phyloP scores from a whole-genome alignment of 352 stramenopile species.

The Globisporangium takayamanum region DNA sequence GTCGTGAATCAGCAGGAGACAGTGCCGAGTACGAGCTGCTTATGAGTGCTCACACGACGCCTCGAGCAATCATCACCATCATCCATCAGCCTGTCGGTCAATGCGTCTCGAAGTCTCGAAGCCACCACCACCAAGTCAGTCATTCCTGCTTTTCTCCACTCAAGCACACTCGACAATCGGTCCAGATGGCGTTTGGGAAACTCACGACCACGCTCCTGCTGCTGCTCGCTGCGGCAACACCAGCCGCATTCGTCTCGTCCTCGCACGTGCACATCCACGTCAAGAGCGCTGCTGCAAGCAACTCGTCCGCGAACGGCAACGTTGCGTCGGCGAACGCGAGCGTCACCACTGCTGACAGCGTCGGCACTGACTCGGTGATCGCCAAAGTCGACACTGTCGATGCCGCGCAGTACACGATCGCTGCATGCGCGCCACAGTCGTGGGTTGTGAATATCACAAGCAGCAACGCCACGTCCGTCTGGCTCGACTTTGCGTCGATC shows the following conservation, averaged over 20 bases:
- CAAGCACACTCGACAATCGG: not conserved
- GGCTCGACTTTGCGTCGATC: slow-evolving; percentile 17
- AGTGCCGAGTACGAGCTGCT: no score
- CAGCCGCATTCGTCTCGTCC: not conserved
- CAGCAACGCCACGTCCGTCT: slow-evolving; percentile 17
- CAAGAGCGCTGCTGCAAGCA: not conserved
- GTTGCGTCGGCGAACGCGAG: not conserved
- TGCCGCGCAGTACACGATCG: slow-evolving; percentile 15
- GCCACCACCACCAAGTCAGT: not conserved
- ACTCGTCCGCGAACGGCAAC: not conserved
- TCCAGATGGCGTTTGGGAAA: not conserved
- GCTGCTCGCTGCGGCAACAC: not conserved
- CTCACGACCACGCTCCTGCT: not conserved
- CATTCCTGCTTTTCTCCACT: not conserved
- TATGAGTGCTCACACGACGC: no score
- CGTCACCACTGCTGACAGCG: not conserved
- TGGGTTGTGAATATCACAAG: slow-evolving; percentile 25
- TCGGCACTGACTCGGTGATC: not conserved
- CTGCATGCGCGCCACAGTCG: slow-evolving; percentile 16
- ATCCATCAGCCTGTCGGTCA: no score
- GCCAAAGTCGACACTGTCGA: slow-evolving; percentile 9
- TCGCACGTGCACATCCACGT: slow-evolving; percentile 2
- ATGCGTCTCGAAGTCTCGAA: no score
- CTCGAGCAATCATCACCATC: no score
- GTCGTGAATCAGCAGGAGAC: no score